A percentile compares a stretch with the other conserved stretches of the same genome.
Evolutionary conservation across 495 filamentous ascomycete genomes (phyloP).

Genomic region (Amorphotheca resinae): DNA sequence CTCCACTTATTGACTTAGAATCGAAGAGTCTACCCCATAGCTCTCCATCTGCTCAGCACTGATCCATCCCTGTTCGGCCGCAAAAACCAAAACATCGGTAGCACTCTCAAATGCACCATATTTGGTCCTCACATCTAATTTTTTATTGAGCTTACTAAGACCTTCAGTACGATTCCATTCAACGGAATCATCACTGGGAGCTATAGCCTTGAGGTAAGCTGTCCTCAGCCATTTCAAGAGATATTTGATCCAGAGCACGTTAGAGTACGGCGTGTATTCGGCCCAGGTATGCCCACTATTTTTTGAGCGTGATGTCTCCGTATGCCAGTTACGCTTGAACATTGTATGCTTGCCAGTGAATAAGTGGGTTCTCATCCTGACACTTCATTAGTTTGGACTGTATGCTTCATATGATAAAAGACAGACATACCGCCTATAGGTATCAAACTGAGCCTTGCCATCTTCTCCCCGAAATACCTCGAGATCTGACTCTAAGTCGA

Average conservation of each 20-base stretch:
- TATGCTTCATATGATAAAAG: background rate
- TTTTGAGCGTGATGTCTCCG: conserved; percentile 7
- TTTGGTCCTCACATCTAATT: conserved; percentile 28
- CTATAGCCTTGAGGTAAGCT: conserved; percentile 14
- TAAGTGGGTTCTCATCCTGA: conserved; percentile 40
- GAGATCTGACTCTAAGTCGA: conserved; percentile 40
- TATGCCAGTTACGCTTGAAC: conserved; percentile 24
- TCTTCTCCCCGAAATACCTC: conserved; percentile 27
- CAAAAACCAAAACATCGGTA: conserved; percentile 6
- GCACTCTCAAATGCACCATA: conserved; percentile 15
- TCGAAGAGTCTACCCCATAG: background rate
- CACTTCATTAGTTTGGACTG: conserved; percentile 13
- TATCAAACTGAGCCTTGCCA: conserved; percentile 20
- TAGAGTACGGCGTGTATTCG: conserved; percentile 33
- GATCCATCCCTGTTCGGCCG: conserved; percentile 8
- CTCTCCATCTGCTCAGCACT: conserved; percentile 4
- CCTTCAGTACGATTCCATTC: conserved; percentile 7
- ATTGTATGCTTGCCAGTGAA: conserved; percentile 25
- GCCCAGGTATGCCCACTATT: conserved; percentile 22
- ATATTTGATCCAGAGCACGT: conserved; percentile 41
- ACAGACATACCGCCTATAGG: conserved; percentile 19
- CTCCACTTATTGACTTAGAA: conserved; percentile 3
- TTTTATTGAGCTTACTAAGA: conserved; percentile 30
- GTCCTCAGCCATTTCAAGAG: conserved; percentile 22
- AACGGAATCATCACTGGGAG: background rate